phyloP scores from a whole-genome alignment of 306 rosid species.

The Prosopis cineraria region DNA sequence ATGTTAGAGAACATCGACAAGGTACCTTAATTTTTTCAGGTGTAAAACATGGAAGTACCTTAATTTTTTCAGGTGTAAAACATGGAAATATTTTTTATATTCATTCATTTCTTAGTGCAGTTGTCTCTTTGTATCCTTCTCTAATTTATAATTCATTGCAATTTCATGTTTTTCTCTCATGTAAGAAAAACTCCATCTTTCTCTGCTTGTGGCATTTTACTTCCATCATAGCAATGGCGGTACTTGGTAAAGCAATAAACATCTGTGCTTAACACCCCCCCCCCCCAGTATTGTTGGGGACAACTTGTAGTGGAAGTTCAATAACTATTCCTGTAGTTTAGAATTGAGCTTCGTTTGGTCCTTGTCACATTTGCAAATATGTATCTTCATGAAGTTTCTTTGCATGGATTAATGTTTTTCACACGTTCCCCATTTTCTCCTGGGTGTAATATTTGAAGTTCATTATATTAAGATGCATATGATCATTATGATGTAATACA shows the following conservation, averaged over 20 bases:
- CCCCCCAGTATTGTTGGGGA: background rate
- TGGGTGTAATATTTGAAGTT: conserved; percentile 8
- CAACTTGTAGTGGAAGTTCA: background rate
- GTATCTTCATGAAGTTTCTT: background rate
- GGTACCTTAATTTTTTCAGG: conserved; percentile 34
- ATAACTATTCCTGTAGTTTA: background rate
- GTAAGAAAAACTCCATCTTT: conserved; percentile 17
- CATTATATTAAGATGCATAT: conserved; percentile 13
- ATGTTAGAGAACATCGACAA: conserved; percentile 83
- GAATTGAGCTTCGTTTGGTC: background rate
- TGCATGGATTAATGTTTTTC: background rate
- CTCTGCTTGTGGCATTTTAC: background rate
- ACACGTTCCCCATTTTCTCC: background rate
- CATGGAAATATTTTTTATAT: background rate
- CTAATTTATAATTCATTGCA: conserved; percentile 21
- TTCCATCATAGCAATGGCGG: background rate
- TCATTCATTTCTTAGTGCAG: background rate
- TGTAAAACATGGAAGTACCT: background rate
- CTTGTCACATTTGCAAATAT: background rate
- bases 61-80: background rate
- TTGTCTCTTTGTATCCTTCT: conserved; percentile 2
- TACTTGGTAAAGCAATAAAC: background rate
- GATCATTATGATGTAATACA: background rate
- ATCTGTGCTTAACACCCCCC: background rate
- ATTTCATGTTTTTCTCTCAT: background rate